Evolutionary conservation across 1,139 yeast genomes (phyloP), one percentile per base, ranked within the genome.

Genomic region (Yamadazyma atlantica): DNA sequence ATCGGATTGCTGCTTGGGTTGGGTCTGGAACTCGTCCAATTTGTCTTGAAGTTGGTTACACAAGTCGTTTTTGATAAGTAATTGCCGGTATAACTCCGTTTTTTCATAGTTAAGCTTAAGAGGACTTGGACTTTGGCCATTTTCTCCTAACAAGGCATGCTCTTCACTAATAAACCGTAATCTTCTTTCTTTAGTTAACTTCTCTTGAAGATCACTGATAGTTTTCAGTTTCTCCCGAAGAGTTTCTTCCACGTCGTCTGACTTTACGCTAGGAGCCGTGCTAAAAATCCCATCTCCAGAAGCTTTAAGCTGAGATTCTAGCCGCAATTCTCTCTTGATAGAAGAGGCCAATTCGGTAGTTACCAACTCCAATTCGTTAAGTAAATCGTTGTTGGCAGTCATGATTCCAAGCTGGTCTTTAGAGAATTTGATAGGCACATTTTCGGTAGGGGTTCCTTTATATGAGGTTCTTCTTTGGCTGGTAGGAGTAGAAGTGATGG

Each of bases 291-390:
- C 32, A 23, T 5, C 12, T 15, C 28, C 36, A 23, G 35, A 38
- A 32, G 48, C 51, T 30, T 52, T 58, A n/a, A 81, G 43, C 36
- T 63, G 65, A 37, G 66, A 64, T 50, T 82, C 89, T 31, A 84
- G 55, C 7, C 66, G 58, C 18, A 83, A 64, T 55, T 85, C 94
- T 34, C 92, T 65, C 37, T 77, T 74, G 36, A 85, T 82, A 0
- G 89, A 80, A 16, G 79, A 75, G 0, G 89, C 90, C 36, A 85
- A 66, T 52, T 85, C 94, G 15, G 77, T 74, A 2, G 90, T 81
- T 1, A 85, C 82, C 25, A 82, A 55, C 43, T 82, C 83, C 34
- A 85, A 60, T 54, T 85, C 92, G 43, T 74, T 71, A 49, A 82
- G 65, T 32, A 85, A 58, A 24, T 73, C 75, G 36, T 69, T 71